phyloP scores from a whole-genome alignment of 1,139 yeast genomes.

The Debaryomyces psychrophilus region DNA sequence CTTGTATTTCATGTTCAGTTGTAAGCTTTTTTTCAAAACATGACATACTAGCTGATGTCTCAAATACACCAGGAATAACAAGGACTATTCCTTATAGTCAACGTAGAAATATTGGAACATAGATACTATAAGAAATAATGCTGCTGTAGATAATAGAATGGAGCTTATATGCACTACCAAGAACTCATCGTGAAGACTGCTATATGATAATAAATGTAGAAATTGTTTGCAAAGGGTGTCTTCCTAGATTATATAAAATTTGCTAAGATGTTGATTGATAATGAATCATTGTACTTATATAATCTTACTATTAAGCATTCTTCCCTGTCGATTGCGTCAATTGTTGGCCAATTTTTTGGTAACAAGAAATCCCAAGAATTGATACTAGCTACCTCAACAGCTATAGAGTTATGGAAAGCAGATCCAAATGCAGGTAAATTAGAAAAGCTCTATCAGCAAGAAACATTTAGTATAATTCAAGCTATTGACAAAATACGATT shows the following conservation, averaged over 20 bases:
- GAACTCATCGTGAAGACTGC: not conserved
- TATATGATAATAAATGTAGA: not conserved
- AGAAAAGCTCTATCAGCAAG: slow-evolving; percentile 42
- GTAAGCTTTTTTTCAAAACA: no score
- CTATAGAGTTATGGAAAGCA: slow-evolving; percentile 54
- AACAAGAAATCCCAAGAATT: slow-evolving; percentile 61
- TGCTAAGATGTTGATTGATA: slow-evolving; percentile 17
- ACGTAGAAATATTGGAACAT: no score
- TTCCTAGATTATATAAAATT: not conserved
- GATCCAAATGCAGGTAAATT: slow-evolving; percentile 62
- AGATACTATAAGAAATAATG: no score
- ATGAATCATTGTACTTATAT: slow-evolving; percentile 58
- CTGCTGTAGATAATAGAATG: no score
- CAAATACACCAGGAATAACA: no score
- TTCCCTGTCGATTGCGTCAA: slow-evolving; percentile 52
- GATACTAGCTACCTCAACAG: slow-evolving; percentile 58
- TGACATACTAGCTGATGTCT: no score
- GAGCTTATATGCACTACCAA: not conserved
- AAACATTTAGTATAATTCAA: slow-evolving; percentile 64
- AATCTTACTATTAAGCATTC: slow-evolving; percentile 67
- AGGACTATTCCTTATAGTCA: no score
- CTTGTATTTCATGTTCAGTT: no score
- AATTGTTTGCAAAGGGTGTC: not conserved
- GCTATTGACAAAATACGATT: slow-evolving; percentile 52
- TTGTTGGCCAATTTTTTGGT: slow-evolving; percentile 72